Evolutionary conservation across 345 rosid genomes (phyloP).

Genomic region (Corymbia maculata): DNA sequence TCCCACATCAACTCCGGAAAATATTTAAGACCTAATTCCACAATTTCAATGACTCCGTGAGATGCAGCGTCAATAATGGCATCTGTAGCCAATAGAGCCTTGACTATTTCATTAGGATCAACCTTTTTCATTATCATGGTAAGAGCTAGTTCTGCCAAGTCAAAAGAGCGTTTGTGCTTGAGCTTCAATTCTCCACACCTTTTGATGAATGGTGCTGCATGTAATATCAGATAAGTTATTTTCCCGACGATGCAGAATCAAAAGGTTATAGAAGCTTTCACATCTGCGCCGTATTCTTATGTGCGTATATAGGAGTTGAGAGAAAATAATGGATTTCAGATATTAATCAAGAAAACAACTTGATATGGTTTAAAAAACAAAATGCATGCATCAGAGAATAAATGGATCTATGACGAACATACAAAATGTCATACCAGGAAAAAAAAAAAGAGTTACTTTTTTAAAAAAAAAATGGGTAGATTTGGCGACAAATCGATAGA

Average conservation of each 20-base stretch:
- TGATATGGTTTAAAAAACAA: background rate
- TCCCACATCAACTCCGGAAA: background rate
- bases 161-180: fast-evolving
- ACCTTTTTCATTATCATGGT: fast-evolving
- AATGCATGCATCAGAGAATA: background rate
- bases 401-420: background rate
- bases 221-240: background rate
- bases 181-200: background rate
- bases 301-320: fast-evolving
- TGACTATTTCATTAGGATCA: fast-evolving
- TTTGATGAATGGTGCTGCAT: background rate
- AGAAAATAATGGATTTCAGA: background rate
- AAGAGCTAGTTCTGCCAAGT: fast-evolving
- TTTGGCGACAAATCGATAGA: fast-evolving
- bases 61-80: background rate
- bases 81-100: fast-evolving
- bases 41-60: background rate
- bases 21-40: background rate
- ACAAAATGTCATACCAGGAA: background rate
- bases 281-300: fast-evolving
- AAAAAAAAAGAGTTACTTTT: background rate
- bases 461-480: background rate
- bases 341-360: background rate
- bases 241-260: background rate
- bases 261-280: background rate